Base-by-base conservation (phyloP, 371 early-diverging fungal genomes). In the Mycotypha africana region DNA sequence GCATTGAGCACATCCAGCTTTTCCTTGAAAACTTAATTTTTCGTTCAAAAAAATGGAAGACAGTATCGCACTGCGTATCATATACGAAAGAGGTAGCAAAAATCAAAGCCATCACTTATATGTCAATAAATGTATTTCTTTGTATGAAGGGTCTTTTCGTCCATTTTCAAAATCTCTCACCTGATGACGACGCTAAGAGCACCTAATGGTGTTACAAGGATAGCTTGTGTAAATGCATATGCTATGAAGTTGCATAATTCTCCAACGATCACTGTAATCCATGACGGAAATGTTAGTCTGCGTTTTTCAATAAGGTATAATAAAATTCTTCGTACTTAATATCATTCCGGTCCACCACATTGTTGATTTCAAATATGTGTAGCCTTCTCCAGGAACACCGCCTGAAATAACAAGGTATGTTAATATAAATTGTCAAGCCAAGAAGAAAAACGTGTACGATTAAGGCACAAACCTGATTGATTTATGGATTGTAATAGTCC, bases 291-390 rank as follows among this genome's bases (percentile, higher is more conserved):
- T n/a, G n/a, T n/a, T n/a, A n/a, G n/a, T n/a, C n/a, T n/a, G n/a
- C n/a, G n/a, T n/a, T n/a, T n/a, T n/a, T n/a, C n/a, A n/a, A n/a
- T n/a, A n/a, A n/a, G n/a, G n/a, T n/a, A n/a, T n/a, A n/a, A n/a
- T 30, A 38, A 21, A 3, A 19, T 19, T 7, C 8, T 23, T 28
- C 49, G 62, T 76, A 83, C 84, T 83, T 43, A 83, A 56, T 23
- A 74, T 66, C 89, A 93, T 92, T 33, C 96, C 96, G 31, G 78
- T 66, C 96, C 96, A 96, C 96, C 96, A 96, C 53, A 91, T 77
- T 14, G 70, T 44, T 51, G 88, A 89, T 49, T 84, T 81, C 20
- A 94, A 67, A 60, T 92, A 95, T 22, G 68, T 77, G 49, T 92
- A 84, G 4, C 82, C 80, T 51, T 93, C 89, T 20, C 88, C 89